phyloP scores from a whole-genome alignment of 163 green algal species.

The Coccomyxa subellipsoidea region DNA sequence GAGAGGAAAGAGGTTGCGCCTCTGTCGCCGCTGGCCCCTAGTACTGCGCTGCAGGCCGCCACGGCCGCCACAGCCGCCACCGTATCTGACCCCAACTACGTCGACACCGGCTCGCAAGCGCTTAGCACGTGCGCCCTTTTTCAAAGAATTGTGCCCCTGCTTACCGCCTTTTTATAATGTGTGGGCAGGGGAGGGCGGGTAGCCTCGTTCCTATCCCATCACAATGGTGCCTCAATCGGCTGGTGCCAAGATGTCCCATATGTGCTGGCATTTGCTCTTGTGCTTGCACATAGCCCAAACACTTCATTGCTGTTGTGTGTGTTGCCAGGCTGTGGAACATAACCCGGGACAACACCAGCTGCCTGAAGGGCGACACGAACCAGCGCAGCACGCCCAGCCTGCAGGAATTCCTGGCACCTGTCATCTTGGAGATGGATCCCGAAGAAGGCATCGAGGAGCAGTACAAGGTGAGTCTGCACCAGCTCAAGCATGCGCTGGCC shows the following conservation, averaged over 20 bases:
- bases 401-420: slow-evolving; percentile 42
- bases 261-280: no score
- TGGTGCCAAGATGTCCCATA: no score
- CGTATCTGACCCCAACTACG: background rate
- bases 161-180: no score
- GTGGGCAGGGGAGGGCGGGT: no score
- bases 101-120: background rate
- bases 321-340: slow-evolving; percentile 43
- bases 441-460: slow-evolving; percentile 20
- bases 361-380: background rate
- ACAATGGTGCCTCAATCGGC: no score
- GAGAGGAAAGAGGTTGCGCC: background rate
- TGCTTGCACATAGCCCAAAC: no score
- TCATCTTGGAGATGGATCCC: slow-evolving; percentile 45
- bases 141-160: background rate
- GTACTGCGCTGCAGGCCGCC: background rate
- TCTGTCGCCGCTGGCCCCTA: background rate
- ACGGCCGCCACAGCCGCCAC: background rate
- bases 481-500: no score
- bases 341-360: slow-evolving; percentile 36
- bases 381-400: slow-evolving; percentile 18
- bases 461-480: slow-evolving; percentile 7
- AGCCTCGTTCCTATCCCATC: no score
- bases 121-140: background rate
- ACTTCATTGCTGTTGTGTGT: background rate